Conservation (phyloP, 345 rosid species). For the Litchi chinensis region DNA sequence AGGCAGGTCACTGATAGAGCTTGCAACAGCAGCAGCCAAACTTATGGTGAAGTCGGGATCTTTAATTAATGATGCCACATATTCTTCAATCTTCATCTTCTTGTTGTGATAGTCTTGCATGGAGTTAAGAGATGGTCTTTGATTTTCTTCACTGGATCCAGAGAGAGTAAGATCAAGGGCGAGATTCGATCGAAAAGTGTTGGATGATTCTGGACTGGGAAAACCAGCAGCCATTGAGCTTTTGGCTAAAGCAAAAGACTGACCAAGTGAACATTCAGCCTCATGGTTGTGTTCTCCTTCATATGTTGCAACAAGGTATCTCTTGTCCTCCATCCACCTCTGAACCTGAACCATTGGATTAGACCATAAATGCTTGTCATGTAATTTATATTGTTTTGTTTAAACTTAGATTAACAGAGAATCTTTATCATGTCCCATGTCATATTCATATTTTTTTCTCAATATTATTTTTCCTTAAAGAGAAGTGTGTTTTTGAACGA, state of each 20-base stretch:
- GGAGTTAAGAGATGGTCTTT: not conserved
- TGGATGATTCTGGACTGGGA: not conserved
- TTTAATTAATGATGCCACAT: constrained; percentile 37
- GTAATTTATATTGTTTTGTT: no score
- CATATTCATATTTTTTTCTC: no score
- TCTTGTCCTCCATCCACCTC: constrained; percentile 46
- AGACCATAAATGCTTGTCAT: not conserved
- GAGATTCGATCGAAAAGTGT: constrained; percentile 14
- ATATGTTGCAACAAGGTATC: constrained; percentile 49
- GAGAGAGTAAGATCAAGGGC: constrained; percentile 42
- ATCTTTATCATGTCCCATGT: no score
- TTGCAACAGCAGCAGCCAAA: constrained; percentile 51
- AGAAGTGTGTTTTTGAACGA: no score
- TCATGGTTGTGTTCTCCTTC: constrained; percentile 67
- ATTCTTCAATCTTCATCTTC: constrained; percentile 37
- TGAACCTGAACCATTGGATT: constrained; percentile 42
- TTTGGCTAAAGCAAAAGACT: constrained; percentile 6
- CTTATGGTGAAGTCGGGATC: constrained; percentile 46
- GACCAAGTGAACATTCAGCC: constrained; percentile 3
- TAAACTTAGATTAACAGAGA: no score
- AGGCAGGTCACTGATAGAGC: constrained; percentile 25
- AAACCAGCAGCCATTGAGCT: not conserved
- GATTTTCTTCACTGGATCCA: constrained; percentile 3
- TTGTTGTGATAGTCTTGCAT: constrained; percentile 6
- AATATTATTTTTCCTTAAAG: no score